A percentile compares a stretch with the other conserved stretches of the same genome.
Evolutionary conservation across 805 yeast species (phyloP).

Genomic region (Saturnispora serradocipensis): DNA sequence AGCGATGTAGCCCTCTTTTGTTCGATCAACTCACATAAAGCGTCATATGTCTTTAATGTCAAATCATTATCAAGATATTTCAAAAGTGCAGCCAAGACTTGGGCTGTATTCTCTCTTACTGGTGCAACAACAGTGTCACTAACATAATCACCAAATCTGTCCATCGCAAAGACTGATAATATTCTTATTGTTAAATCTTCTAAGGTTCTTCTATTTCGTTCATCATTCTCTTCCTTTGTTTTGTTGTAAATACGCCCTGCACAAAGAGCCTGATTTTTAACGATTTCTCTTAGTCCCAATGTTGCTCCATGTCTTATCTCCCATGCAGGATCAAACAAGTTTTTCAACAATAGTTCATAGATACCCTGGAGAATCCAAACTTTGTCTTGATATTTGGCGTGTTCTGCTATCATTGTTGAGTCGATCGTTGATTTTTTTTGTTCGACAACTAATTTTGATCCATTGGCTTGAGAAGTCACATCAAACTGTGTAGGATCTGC

Average conservation of each 20-base stretch:
- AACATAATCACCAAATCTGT: constrained; percentile 93
- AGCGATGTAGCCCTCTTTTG: constrained; percentile 33
- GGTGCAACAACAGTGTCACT: constrained; percentile 98
- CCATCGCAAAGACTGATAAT: constrained; percentile 81
- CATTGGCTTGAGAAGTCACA: constrained; percentile 71
- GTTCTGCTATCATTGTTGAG: constrained; percentile 24
- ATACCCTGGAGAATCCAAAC: constrained; percentile 96
- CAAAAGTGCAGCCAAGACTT: constrained; percentile 80
- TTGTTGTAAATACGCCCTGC: constrained; percentile 75
- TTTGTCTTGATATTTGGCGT: constrained; percentile 49
- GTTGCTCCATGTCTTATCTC: constrained; percentile 95
- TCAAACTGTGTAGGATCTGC: constrained; percentile 19
- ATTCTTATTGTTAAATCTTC: constrained; percentile 85
- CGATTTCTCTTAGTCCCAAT: constrained; percentile 79
- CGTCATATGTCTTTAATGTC: constrained; percentile 53
- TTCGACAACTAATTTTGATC: constrained; percentile 77
- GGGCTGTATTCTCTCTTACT: constrained; percentile 94
- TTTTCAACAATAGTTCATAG: constrained; percentile 69
- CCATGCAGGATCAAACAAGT: constrained; percentile 81
- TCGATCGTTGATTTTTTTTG: constrained; percentile 46
- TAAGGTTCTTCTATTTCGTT: constrained; percentile 55
- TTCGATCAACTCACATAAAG: constrained; percentile 58
- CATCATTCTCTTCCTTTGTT: constrained; percentile 50
- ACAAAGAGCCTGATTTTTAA: constrained; percentile 65
- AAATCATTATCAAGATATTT: constrained; percentile 57